Conservation (phyloP, 108 stramenopile genomes). For the Licmophora abbreviata region DNA sequence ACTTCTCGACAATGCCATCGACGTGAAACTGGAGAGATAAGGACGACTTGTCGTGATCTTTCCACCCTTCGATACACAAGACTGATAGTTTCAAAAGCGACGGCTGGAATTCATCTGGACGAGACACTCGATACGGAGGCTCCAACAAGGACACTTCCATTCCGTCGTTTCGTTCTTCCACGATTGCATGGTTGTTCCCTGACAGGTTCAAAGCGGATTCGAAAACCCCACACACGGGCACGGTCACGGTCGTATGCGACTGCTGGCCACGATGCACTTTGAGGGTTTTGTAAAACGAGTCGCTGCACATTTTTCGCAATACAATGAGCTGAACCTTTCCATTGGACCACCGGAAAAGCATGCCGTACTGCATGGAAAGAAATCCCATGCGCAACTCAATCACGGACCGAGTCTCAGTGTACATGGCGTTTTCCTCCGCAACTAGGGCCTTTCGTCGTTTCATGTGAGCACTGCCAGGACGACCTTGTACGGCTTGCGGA, state of each 20-base stretch:
- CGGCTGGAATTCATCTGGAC: conserved; percentile 23
- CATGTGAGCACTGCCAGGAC: conserved; percentile 14
- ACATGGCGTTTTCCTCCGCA: not conserved
- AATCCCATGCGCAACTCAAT: conserved; percentile 53
- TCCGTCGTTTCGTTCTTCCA: conserved; percentile 9
- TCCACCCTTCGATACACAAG: not conserved
- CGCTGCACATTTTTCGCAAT: conserved; percentile 57
- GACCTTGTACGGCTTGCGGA: not conserved
- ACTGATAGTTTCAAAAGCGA: not conserved
- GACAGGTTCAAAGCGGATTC: no score
- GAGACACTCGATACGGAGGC: conserved; percentile 27
- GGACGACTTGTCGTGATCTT: no score
- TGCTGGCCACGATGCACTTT: not conserved
- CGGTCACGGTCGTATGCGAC: not conserved
- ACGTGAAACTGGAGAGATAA: not conserved
- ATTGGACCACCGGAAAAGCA: conserved; percentile 42
- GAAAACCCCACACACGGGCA: not conserved
- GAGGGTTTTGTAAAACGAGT: conserved; percentile 38
- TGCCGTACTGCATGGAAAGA: conserved; percentile 50
- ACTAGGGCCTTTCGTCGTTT: conserved; percentile 32
- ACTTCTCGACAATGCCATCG: not conserved
- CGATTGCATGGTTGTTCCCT: conserved; percentile 12
- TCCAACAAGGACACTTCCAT: conserved; percentile 40
- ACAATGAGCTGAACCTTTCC: conserved; percentile 33
- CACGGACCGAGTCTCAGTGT: conserved; percentile 44